Base-by-base conservation (phyloP, 2,329 filamentous ascomycete species). In the Claviceps lovelessii region DNA sequence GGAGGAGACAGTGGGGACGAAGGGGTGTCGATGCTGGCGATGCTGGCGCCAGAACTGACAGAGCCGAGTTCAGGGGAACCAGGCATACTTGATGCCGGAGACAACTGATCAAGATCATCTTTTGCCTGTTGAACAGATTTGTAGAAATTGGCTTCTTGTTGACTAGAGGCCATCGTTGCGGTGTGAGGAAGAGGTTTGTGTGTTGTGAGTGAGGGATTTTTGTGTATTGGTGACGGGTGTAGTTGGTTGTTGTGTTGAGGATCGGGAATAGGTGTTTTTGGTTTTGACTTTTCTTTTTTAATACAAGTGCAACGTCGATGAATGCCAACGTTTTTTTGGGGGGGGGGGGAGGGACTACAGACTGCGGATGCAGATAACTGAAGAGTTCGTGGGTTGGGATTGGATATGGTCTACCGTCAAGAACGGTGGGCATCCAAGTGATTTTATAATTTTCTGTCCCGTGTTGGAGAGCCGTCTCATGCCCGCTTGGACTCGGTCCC, bases 31-130 rank as follows among this genome's bases (percentile, higher is more conserved):
- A 69, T 61, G 57, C 66, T 68, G 56, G 62, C 64, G 45, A 69
- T 60, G 55, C 67, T 70, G 54, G 61, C 63, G 50, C 66, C 65
- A 11, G 69, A 70, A 53, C 63, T 66, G 50, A 58, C 65, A 29
- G 67, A 67, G 45, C 60, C 61, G 19, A 69, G 64, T 52, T 69
- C 70, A 23, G 71, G 71, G 10, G 70, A 72, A 55, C 65, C 67
- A 39, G 68, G 66, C 23, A 59, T 49, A 7, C 67, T 66, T 33
- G 64, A 58, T 17, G 59, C 49, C 50, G 61, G 49, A 4, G 58
- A 55, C 51, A 62, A 54, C 49, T 58, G 56, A 50, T 67, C 63
- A 17, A 67, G 53, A 39, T 68, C 63, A 35, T 63, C 59, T 55
- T 65, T 65, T 45, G 64, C 62, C 46, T 63, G 56, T 52, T 65